Evolutionary conservation across 2,329 filamentous ascomycete genomes (phyloP).

Genomic region (Verticillium alfalfae): DNA sequence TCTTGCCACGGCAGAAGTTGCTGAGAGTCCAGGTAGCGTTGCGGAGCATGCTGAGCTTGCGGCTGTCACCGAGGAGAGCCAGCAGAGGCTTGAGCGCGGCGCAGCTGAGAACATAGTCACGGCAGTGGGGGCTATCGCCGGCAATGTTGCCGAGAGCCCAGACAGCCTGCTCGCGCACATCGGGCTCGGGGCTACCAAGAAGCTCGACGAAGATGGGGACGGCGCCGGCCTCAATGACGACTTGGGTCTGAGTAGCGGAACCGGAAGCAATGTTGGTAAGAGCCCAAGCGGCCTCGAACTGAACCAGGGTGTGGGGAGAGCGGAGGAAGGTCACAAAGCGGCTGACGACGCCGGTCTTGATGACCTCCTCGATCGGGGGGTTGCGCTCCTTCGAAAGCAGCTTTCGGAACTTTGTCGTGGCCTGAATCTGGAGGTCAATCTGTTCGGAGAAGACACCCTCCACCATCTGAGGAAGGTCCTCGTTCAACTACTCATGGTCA

Average conservation of each 20-base stretch:
- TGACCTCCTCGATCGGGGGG: slow-evolving; percentile 97
- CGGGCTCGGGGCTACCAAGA: slow-evolving; percentile 89
- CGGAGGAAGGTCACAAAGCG: slow-evolving; percentile 98
- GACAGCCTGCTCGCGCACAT: slow-evolving; percentile 96
- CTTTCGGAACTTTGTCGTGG: slow-evolving; percentile 98
- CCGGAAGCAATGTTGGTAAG: slow-evolving; percentile 98
- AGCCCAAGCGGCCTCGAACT: slow-evolving; percentile 98
- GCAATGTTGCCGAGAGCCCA: slow-evolving; percentile 99
- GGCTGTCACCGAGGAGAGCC: slow-evolving; percentile 87
- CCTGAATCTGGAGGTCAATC: slow-evolving; percentile 95
- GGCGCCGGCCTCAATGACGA: slow-evolving; percentile 96
- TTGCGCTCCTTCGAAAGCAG: slow-evolving; percentile 97
- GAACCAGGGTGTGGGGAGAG: slow-evolving; percentile 94
- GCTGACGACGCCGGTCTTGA: slow-evolving; percentile 96
- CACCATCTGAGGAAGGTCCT: slow-evolving; percentile 98
- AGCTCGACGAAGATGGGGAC: slow-evolving; percentile 98
- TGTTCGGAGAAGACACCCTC: slow-evolving; percentile 97
- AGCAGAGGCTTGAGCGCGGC: slow-evolving; percentile 89
- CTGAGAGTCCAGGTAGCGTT: slow-evolving; percentile 99
- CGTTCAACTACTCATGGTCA: slow-evolving; percentile 67
- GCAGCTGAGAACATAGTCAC: slow-evolving; percentile 90
- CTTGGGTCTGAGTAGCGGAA: slow-evolving; percentile 94
- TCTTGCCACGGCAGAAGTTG: slow-evolving; percentile 99
- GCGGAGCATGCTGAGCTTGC: slow-evolving; percentile 97
- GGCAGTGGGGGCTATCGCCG: slow-evolving; percentile 94